Evolutionary conservation across 306 rosid genomes (phyloP).

Genomic region (Quercus rubra): DNA sequence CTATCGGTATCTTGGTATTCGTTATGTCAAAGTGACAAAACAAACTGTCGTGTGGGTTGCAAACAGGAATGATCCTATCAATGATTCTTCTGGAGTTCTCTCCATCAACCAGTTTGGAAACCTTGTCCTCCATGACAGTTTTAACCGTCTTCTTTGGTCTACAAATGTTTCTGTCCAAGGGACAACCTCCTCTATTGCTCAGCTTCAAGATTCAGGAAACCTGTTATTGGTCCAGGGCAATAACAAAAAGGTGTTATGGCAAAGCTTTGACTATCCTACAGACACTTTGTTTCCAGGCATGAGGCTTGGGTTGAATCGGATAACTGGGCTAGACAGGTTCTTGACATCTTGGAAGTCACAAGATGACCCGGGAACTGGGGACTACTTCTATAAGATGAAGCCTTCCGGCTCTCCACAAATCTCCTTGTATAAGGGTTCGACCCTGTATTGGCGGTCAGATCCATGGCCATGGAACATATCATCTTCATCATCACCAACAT

Average conservation of each 20-base stretch:
- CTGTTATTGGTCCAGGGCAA: no score
- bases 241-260: no score
- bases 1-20: no score
- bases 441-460: no score
- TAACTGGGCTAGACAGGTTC: constrained; percentile 10
- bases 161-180: background rate
- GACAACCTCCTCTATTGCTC: background rate
- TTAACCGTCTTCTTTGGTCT: constrained; percentile 15
- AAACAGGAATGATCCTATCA: constrained; percentile 15
- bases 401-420: no score
- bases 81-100: constrained; percentile 21
- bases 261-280: no score
- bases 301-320: constrained; percentile 21
- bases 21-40: background rate
- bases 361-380: background rate
- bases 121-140: constrained; percentile 9
- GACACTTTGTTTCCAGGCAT: background rate
- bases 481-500: no score
- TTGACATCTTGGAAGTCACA: constrained; percentile 29
- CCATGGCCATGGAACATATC: no score
- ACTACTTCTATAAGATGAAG: no score
- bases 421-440: no score
- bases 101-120: background rate
- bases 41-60: no score
- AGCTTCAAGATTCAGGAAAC: no score